Conservation (phyloP, 495 filamentous ascomycete genomes). For the Amniculicola lignicola region DNA sequence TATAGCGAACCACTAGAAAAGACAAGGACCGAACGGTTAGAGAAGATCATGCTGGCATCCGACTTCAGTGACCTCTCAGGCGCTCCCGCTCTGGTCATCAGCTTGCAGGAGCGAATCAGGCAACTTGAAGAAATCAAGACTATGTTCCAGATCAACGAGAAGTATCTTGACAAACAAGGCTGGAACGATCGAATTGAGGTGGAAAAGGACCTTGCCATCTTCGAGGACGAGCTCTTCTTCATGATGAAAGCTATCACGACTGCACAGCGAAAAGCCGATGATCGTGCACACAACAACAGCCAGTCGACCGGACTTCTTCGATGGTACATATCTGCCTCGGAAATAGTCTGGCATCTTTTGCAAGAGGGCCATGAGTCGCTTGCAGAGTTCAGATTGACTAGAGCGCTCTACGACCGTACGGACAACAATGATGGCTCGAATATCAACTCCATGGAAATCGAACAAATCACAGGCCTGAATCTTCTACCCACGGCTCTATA, state of each 20-base stretch:
- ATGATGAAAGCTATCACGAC: constrained; percentile 99
- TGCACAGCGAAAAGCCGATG: constrained; percentile 82
- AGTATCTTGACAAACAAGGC: constrained; percentile 79
- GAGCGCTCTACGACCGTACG: constrained; percentile 86
- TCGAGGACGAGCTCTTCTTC: constrained; percentile 98
- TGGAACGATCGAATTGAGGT: constrained; percentile 86
- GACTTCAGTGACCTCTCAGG: constrained; percentile 97
- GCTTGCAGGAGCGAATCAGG: constrained; percentile 84
- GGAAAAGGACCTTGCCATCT: constrained; percentile 81
- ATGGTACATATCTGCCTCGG: constrained; percentile 84
- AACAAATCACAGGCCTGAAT: constrained; percentile 79
- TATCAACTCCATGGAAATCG: constrained; percentile 83
- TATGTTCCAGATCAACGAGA: constrained; percentile 89
- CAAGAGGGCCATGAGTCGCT: constrained; percentile 79
- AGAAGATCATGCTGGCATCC: constrained; percentile 99
- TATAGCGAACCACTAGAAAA: constrained; percentile 97
- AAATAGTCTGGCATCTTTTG: constrained; percentile 96
- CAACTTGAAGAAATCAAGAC: constrained; percentile 96
- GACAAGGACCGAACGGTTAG: constrained; percentile 83
- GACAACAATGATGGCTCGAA: constrained; percentile 97
- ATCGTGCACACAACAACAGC: constrained; percentile 54
- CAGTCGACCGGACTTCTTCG: constrained; percentile 74
- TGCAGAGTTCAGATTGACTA: constrained; percentile 87
- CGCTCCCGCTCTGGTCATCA: constrained; percentile 88
- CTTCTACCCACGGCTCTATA: constrained; percentile 86